Conservation (phyloP, 2,329 filamentous ascomycete species). For the Scedosporium aurantiacum region DNA sequence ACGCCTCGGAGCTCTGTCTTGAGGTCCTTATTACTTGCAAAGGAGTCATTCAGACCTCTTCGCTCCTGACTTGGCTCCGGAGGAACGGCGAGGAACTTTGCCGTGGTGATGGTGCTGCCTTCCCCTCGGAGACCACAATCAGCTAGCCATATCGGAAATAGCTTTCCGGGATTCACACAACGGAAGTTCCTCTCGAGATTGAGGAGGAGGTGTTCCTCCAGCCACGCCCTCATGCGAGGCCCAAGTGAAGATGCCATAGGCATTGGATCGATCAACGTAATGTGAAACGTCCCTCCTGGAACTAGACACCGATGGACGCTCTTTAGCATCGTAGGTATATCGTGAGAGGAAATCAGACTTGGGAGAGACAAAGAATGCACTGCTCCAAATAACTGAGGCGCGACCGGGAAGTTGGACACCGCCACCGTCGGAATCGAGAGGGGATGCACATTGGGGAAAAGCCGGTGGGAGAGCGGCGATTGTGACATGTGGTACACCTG, state of each 20-base stretch:
- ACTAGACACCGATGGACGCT: constrained; percentile 46
- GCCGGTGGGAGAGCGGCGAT: constrained; percentile 24
- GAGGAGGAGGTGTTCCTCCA: constrained; percentile 47
- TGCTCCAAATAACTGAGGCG: constrained; percentile 32
- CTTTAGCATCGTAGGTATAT: constrained; percentile 44
- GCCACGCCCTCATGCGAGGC: constrained; percentile 46
- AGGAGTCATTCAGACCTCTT: not conserved
- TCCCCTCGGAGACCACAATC: constrained; percentile 39
- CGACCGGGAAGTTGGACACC: constrained; percentile 23
- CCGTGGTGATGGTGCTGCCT: constrained; percentile 35
- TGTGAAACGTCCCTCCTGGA: constrained; percentile 42
- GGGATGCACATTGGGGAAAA: constrained; percentile 29
- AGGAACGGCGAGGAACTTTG: constrained; percentile 37
- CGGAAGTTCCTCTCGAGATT: constrained; percentile 48
- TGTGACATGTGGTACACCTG: constrained; percentile 36
- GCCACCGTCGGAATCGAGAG: constrained; percentile 27
- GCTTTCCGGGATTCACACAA: constrained; percentile 46
- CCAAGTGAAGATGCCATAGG: constrained; percentile 46
- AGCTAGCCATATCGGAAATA: constrained; percentile 48
- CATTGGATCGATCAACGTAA: constrained; percentile 52
- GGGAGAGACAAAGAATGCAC: constrained; percentile 46
- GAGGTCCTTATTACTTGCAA: constrained; percentile 17
- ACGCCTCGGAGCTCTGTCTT: constrained; percentile 39
- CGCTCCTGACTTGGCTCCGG: constrained; percentile 15
- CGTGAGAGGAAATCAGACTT: constrained; percentile 41